Evolutionary conservation across 352 stramenopile species (phyloP).

Genomic region (Phytophthora litchii): DNA sequence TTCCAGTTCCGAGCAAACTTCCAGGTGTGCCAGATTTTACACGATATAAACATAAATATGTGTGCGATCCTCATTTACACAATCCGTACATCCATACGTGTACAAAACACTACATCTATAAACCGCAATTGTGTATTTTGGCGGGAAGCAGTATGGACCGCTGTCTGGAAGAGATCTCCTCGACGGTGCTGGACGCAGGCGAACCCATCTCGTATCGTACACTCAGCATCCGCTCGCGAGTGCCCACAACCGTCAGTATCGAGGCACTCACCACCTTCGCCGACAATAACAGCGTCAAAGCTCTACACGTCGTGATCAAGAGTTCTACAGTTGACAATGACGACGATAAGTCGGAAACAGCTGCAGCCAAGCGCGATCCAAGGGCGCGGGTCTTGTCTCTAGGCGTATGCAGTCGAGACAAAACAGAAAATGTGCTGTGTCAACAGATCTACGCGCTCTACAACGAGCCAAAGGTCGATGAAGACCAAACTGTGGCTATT

Average conservation of each 20-base stretch:
- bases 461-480: constrained; percentile 24
- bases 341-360: constrained; percentile 25
- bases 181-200: constrained; percentile 57
- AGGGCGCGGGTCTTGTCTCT: constrained; percentile 56
- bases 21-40: too few relatives aligned
- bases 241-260: constrained; percentile 27
- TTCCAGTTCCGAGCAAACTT: constrained; percentile 27
- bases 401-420: background rate
- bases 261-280: constrained; percentile 50
- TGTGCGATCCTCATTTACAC: too few relatives aligned
- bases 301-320: constrained; percentile 51
- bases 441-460: constrained; percentile 67
- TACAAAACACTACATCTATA: background rate
- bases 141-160: constrained; percentile 35
- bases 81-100: too few relatives aligned
- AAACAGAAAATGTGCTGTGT: constrained; percentile 27
- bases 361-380: constrained; percentile 39
- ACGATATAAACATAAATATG: too few relatives aligned
- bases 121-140: constrained; percentile 14
- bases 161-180: constrained; percentile 62
- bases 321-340: constrained; percentile 12
- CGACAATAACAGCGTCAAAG: constrained; percentile 38
- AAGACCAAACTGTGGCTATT: constrained; percentile 29
- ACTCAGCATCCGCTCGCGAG: constrained; percentile 44
- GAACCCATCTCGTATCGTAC: constrained; percentile 64